phyloP scores from a whole-genome alignment of 2,329 filamentous ascomycete genomes.

The Lachnellula suecica region DNA sequence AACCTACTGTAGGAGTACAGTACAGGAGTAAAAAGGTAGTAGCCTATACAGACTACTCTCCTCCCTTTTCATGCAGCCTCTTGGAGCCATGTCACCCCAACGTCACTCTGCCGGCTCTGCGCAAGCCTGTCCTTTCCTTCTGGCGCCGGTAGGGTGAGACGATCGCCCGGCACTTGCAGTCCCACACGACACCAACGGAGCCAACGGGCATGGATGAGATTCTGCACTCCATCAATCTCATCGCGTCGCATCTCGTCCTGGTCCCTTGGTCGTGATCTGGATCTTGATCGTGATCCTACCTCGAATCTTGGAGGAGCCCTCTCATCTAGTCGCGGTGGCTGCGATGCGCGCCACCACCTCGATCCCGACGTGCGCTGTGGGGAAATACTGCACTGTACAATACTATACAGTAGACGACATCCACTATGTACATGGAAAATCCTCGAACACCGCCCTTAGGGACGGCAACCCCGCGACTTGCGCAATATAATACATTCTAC shows the following conservation, averaged over 20 bases:
- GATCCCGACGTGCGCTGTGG: neutral
- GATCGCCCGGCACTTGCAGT: constrained; percentile 4
- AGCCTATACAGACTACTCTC: neutral
- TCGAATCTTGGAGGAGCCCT: neutral
- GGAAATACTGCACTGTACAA: too few species aligned
- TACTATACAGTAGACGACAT: too few species aligned
- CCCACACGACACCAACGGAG: neutral
- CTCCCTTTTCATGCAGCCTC: constrained; percentile 2
- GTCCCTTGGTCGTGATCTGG: neutral
- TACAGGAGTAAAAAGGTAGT: too few species aligned
- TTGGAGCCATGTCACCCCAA: constrained; percentile 2
- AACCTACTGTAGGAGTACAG: too few species aligned
- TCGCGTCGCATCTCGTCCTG: neutral
- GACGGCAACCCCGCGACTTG: too few species aligned
- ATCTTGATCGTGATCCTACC: neutral
- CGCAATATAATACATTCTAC: neutral
- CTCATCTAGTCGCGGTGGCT: neutral
- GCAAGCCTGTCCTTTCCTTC: neutral
- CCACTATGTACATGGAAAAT: too few species aligned
- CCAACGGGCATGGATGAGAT: neutral
- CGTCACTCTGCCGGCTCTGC: neutral
- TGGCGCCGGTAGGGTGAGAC: constrained; percentile 7
- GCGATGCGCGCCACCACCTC: neutral
- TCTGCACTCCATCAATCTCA: constrained; percentile 2
- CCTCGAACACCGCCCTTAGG: too few species aligned